Evolutionary conservation across 371 early-diverging fungal genomes (phyloP), one percentile per base, ranked within the genome.

Genomic region (Mortierella sp.): DNA sequence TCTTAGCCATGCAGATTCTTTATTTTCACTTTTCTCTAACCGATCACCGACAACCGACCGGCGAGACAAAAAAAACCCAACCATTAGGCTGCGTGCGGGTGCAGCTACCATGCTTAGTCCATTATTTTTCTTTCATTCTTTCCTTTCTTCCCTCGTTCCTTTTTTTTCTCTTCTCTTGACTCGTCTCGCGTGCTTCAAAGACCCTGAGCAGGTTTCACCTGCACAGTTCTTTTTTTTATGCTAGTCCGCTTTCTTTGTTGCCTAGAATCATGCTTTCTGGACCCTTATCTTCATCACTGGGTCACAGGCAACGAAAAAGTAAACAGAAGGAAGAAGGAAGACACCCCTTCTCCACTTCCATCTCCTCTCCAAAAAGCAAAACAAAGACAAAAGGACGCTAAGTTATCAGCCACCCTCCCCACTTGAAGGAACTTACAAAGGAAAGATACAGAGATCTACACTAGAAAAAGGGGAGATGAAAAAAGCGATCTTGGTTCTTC

Each of bases 381-480:
- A 50, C 9, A 16, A 11, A 50, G 13, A 50, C 13, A 9, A 61
- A 59, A 31, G 14, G 37, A 19, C 19, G 14, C 34, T 61, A 19
- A 34, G 34, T 31, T 61, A 34, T 26, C 34, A 61, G 19, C 21
- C 19, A 61, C 5, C 14, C 28, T 26, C 28, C 59, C 16, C 50
- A 50, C 50, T 50, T 16, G 50, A 16, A 2, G 43, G 43, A 40
- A 40, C 34, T 4, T 61, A 61, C 61, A 34, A 14, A 4, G 34
- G 13, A 61, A 34, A 61, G 61, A 8, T 19, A 61, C 34, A 19
- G 61, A 61, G 61, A 67, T 67, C 67, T 67, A 67, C 61, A 19
- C n/a, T 28, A 57, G 13, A 9, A 34, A n/a, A 9, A 24, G 2
- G 10, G 67, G 40, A 37, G 67, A 24, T 64, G 34, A 37, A 24